phyloP scores from a whole-genome alignment of 2,329 filamentous ascomycete species.

The Aspergillus sp. region DNA sequence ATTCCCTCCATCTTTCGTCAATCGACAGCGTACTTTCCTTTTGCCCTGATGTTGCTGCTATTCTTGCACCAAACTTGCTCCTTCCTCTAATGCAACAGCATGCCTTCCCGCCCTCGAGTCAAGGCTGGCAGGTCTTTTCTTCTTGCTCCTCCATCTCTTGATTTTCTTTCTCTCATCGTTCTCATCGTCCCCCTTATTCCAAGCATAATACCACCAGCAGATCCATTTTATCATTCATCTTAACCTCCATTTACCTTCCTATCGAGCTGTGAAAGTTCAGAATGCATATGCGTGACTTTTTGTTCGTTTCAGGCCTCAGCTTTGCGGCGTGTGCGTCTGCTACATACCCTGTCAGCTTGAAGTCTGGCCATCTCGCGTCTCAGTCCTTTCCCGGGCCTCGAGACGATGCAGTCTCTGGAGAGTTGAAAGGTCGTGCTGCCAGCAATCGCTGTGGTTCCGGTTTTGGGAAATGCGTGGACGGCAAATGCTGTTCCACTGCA shows the following conservation, averaged over 20 bases:
- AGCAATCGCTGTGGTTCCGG: conserved; percentile 31
- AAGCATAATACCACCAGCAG: conserved; percentile 5
- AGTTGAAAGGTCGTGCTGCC: conserved; percentile 10
- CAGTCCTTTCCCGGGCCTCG: not conserved
- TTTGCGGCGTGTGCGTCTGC: conserved; percentile 10
- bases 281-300: conserved; percentile 17
- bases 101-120: not conserved
- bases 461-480: conserved; percentile 27
- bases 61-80: not conserved
- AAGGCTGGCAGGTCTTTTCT: not conserved
- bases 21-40: too few species aligned
- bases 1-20: too few species aligned
- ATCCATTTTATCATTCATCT: conserved; percentile 17
- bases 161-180: conserved; percentile 1
- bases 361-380: not conserved
- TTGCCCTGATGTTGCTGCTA: too few species aligned
- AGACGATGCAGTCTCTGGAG: not conserved
- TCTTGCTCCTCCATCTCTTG: not conserved
- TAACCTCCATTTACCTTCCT: conserved; percentile 9
- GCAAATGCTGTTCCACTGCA: conserved; percentile 34
- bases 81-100: not conserved
- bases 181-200: conserved; percentile 5
- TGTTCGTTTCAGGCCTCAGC: conserved; percentile 7
- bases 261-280: conserved; percentile 4
- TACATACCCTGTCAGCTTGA: conserved; percentile 1